Evolutionary conservation across 106 monocot genomes (phyloP), one percentile per base, ranked within the genome.

Genomic region (Iris macrosiphon): DNA sequence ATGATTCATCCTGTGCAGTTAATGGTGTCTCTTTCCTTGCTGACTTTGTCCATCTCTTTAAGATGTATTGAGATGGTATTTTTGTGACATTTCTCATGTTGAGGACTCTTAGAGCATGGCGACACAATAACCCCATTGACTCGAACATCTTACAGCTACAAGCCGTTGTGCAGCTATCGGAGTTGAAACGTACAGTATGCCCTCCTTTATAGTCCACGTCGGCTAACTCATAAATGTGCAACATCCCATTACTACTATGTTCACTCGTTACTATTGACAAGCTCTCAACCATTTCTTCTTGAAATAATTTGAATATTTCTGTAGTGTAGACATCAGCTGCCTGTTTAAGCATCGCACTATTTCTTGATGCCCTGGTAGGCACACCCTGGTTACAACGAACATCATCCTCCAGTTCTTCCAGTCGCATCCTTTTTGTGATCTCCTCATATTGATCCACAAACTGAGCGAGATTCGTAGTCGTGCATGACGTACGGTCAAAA

Each of bases 141-240:
- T 63, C 62, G 42, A 75, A 75, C 62, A 62, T 75, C 34, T 48
- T 75, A 23, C 75, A 75, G 27, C 48, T 50, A 20, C 75, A 75
- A 17, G 57, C 39, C 7, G 41, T 65, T 31, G 47, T 47, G 23
- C 47, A 47, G 25, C 25, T 47, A 24, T 47, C 47, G 15, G 24
- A 1, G 13, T 47, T 47, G 25, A 47, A 47, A 3, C 25, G 22
- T 47, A 47, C 24, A 47, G 25, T 7, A 10, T 47, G 13, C 47
- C 47, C 24, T 47, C 8, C 47, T 7, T 47, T 47, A 3, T 47
- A 25, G 24, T 12, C 47, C 23, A 24, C 47, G 9, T 10, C 47
- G 12, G 13, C 25, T 47, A 47, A 12, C 47, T 47, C 47, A 25
- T 24, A 47, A 10, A 25, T 25, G 14, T 25, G 22, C 47, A 47